Base-by-base conservation (phyloP, 2,329 filamentous ascomycete genomes). In the Arthroderma sp. region DNA sequence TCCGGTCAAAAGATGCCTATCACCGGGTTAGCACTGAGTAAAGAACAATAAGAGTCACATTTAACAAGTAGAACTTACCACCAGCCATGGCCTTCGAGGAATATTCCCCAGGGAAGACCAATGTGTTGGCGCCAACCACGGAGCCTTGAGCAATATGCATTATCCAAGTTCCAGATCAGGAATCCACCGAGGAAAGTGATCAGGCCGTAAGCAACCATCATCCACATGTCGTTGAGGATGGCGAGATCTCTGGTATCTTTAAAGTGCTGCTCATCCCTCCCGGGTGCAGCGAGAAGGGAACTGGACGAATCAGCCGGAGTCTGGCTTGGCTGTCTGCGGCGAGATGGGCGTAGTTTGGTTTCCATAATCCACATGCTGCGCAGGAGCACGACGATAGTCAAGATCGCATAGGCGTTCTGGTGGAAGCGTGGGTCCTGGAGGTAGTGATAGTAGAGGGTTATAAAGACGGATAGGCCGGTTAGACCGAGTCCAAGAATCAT, bases 371-470 rank as follows among this genome's bases (percentile, higher is more conserved):
- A 86, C 69, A 88, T 80, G 54, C 79, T 82, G 31, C 83, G 78
- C 43, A 83, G 68, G 27, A 91, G 71, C 22, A 89, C 77, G 36
- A 79, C 69, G 4, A 73, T 72, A 0, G 85, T 91, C 37, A 93
- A 66, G 3, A 82, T 58, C 1, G 79, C 83, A 54, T 87, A 93
- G 4, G 81, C 82, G 49, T 78, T 80, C 59, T 93, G 85, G 64
- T 93, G 86, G 61, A 93, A 93, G 1, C 77, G 69, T 0, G 86
- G 85, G 51, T 93, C 80, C 58, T 88, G 85, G 10, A 87, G 77
- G 50, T 84, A 78, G 58, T 87, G 83, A 63, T 94, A 94, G 62
- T 83, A 77, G 36, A 83, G 70, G 9, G 86, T 91, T 60, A 93
- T 88, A 55, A 80, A 82, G 33, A 67, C 62, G n/a, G 75, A 70